phyloP scores from a whole-genome alignment of 352 stramenopile species.

The Phytophthora tubulina region DNA sequence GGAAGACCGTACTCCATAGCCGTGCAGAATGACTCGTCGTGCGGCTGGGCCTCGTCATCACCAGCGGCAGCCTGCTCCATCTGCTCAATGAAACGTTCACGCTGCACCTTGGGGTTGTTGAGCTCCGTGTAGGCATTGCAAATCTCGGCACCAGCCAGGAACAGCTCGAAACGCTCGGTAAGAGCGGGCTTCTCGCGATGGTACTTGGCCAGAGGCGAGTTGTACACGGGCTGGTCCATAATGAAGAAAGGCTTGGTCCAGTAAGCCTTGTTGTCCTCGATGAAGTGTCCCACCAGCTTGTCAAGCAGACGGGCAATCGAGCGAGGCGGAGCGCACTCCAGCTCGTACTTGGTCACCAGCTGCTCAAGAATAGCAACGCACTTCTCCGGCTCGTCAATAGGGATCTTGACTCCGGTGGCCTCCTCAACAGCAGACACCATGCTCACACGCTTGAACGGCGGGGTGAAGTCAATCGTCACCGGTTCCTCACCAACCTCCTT shows the following conservation, averaged over 20 bases:
- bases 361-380: constrained; percentile 69
- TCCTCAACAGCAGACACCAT: constrained; percentile 90
- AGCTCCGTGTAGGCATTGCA: constrained; percentile 99
- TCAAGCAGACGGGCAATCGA: constrained; percentile 86
- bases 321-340: constrained; percentile 76
- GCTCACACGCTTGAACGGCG: constrained; percentile 95
- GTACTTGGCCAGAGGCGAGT: constrained; percentile 97
- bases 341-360: constrained; percentile 73
- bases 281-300: constrained; percentile 91
- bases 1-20: constrained; percentile 98
- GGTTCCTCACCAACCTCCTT: constrained; percentile 78
- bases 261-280: constrained; percentile 88
- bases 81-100: constrained; percentile 86
- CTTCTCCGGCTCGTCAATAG: constrained; percentile 76
- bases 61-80: constrained; percentile 81
- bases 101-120: constrained; percentile 95
- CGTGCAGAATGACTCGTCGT: constrained; percentile 96
- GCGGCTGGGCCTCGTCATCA: constrained; percentile 88
- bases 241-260: constrained; percentile 98
- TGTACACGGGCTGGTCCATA: constrained; percentile 98
- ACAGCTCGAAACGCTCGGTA: constrained; percentile 99
- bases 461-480: constrained; percentile 94
- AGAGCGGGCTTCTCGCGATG: constrained; percentile 93
- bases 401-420: constrained; percentile 71
- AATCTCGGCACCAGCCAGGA: constrained; percentile 96